Evolutionary conservation across 768 basidiomycete species (phyloP), one percentile per base, ranked within the genome.

Genomic region (Cystofilobasidium bisporidii): DNA sequence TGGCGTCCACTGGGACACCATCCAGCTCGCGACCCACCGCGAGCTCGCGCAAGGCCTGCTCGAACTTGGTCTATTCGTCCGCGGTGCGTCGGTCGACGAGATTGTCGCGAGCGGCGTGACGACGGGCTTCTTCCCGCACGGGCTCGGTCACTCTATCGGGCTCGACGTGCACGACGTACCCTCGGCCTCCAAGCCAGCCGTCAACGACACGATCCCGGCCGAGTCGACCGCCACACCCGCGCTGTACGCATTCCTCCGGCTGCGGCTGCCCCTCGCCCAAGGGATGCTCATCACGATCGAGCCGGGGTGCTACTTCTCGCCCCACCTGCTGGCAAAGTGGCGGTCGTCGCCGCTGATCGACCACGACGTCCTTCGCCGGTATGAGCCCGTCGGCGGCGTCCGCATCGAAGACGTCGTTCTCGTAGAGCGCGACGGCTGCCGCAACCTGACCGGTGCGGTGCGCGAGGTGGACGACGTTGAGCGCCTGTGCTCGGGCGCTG

Each of bases 111-210:
- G 85, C 6, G 92, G 91, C 0, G 78, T 89, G 50, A 86, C 86
- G 70, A 79, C 85, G 1, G 89, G 90, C 0, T 97, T 97, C 81
- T 97, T 89, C 83, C 93, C 93, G 14, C 93, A 97, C 74, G 94
- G 93, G 3, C 79, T 81, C 17, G 80, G 79, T 74, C 59, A 64
- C 71, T 69, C 14, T 26, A 80, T 97, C 48, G 94, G 94, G 15
- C 80, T 96, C 77, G 94, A 98, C 75, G 92, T 97, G 1, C 94
- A 96, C 74, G 93, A 96, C 73, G 89, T 88, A 1, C 88, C 90
- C 0, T 83, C 81, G 56, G 86, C 87, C n/a, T 87, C 83, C 76
- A 89, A 85, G 75, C 77, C 79, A 20, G 87, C 83, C 72, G 78
- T 76, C 76, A 67, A 73, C 70, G 64, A 22, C 76, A 69, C 78